Percentiles rank a stretch among this genome's conserved stretches.
phyloP scores from a whole-genome alignment of 2,329 filamentous ascomycete genomes.

The Mariannaea sp. region DNA sequence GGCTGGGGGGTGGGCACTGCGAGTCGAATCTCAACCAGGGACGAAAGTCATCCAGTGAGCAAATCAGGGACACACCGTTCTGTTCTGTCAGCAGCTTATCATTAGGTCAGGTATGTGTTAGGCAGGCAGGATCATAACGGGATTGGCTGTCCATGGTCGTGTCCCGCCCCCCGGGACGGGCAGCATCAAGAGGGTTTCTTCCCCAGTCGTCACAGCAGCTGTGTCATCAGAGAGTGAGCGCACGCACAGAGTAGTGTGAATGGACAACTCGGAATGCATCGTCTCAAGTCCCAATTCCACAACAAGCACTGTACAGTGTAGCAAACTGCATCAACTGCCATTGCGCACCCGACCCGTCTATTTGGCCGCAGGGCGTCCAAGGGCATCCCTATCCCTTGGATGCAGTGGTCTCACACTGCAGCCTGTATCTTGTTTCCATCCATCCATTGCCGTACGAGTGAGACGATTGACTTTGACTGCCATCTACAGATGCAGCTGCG shows the following conservation, averaged over 20 bases:
- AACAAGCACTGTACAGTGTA: too few species aligned
- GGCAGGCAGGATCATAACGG: slow-evolving; percentile 22
- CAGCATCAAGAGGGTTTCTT: slow-evolving; percentile 8
- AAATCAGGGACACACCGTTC: too few species aligned
- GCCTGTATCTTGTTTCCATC: slow-evolving; percentile 10
- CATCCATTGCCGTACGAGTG: slow-evolving; percentile 4
- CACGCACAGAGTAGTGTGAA: not conserved
- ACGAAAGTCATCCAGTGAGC: slow-evolving; percentile 27
- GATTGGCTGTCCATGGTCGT: slow-evolving; percentile 23
- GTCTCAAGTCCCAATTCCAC: slow-evolving; percentile 13
- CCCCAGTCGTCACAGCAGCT: slow-evolving; percentile 5
- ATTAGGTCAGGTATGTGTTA: too few species aligned
- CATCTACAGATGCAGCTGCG: not conserved
- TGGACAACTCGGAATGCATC: slow-evolving; percentile 5
- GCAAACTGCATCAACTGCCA: slow-evolving; percentile 14
- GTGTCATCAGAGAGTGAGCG: slow-evolving; percentile 13
- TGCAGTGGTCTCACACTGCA: not conserved
- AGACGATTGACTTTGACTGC: not conserved
- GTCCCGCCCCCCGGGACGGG: slow-evolving; percentile 11
- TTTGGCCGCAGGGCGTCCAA: slow-evolving; percentile 13
- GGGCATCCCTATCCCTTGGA: slow-evolving; percentile 1
- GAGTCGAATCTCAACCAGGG: slow-evolving; percentile 20
- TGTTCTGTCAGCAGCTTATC: too few species aligned
- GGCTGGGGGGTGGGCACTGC: slow-evolving; percentile 4
- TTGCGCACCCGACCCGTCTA: slow-evolving; percentile 16